phyloP scores from a whole-genome alignment of 495 filamentous ascomycete genomes.

The Aspergillus panamensis region DNA sequence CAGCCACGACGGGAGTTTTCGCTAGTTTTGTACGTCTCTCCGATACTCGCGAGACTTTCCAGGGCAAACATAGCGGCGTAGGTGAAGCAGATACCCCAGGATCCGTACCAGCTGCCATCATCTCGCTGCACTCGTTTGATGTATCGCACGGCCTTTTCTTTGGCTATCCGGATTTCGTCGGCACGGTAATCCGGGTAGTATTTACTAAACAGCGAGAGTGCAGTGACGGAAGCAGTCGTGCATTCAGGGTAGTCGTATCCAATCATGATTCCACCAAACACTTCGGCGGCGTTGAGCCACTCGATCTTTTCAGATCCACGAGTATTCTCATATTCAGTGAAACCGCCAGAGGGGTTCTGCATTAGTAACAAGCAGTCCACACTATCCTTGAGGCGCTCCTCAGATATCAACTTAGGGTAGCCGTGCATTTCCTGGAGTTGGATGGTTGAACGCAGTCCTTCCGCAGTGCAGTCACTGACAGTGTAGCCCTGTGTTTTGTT shows the following conservation, averaged over 20 bases:
- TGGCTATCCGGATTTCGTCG: constrained; percentile 68
- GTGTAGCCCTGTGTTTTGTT: constrained; percentile 90
- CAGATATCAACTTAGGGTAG: constrained; percentile 71
- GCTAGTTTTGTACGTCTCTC: constrained; percentile 76
- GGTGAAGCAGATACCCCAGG: constrained; percentile 96
- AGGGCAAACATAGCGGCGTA: constrained; percentile 96
- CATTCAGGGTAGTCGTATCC: constrained; percentile 98
- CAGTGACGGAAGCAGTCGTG: constrained; percentile 92
- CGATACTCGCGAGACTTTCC: constrained; percentile 75
- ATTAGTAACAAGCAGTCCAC: constrained; percentile 88
- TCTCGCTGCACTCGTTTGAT: constrained; percentile 75
- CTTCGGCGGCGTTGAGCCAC: constrained; percentile 88
- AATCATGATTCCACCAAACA: constrained; percentile 96
- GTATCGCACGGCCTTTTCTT: constrained; percentile 66
- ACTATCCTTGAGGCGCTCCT: constrained; percentile 75
- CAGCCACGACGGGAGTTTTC: constrained; percentile 68
- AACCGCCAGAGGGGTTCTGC: constrained; percentile 86
- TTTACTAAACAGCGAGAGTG: constrained; percentile 74
- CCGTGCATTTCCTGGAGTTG: constrained; percentile 75
- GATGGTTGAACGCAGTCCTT: constrained; percentile 83
- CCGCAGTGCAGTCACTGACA: constrained; percentile 89
- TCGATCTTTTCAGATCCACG: constrained; percentile 77
- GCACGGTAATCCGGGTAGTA: constrained; percentile 76
- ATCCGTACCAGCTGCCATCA: constrained; percentile 93
- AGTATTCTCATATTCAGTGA: constrained; percentile 82